A percentile compares a stretch with the other conserved stretches of the same genome.
phyloP scores from a whole-genome alignment of 176 grass and related monocot species.

The Musa troglodytarum region DNA sequence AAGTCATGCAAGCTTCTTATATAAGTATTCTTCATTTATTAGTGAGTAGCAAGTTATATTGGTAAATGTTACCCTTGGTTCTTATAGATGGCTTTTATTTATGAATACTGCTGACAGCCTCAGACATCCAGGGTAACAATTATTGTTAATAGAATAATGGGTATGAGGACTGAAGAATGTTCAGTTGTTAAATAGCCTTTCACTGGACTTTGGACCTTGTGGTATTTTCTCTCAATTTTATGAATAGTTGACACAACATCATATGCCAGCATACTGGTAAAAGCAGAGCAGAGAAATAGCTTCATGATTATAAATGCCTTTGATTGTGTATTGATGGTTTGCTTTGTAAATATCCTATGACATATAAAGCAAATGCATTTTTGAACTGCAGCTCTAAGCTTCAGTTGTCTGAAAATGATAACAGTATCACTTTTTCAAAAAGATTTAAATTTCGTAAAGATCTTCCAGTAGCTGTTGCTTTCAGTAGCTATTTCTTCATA shows the following conservation, averaged over 20 bases:
- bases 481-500: background rate
- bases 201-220: background rate
- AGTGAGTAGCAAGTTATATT: conserved; percentile 25
- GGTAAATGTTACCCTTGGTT: background rate
- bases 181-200: background rate
- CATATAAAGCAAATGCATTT: background rate
- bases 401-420: background rate
- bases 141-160: background rate
- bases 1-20: background rate
- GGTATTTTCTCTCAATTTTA: background rate
- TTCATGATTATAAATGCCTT: background rate
- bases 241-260: background rate
- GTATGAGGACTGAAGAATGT: background rate
- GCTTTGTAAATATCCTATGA: background rate
- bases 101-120: background rate
- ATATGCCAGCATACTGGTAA: background rate
- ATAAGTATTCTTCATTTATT: background rate
- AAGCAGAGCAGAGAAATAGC: background rate
- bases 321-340: background rate
- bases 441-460: no score
- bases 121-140: background rate
- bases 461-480: background rate
- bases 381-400: background rate
- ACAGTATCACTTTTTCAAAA: background rate
- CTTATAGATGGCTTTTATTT: background rate